Evolutionary conservation across 2,329 filamentous ascomycete genomes (phyloP), one percentile per base, ranked within the genome.

Genomic region (Ophiostoma himal-ulmi): DNA sequence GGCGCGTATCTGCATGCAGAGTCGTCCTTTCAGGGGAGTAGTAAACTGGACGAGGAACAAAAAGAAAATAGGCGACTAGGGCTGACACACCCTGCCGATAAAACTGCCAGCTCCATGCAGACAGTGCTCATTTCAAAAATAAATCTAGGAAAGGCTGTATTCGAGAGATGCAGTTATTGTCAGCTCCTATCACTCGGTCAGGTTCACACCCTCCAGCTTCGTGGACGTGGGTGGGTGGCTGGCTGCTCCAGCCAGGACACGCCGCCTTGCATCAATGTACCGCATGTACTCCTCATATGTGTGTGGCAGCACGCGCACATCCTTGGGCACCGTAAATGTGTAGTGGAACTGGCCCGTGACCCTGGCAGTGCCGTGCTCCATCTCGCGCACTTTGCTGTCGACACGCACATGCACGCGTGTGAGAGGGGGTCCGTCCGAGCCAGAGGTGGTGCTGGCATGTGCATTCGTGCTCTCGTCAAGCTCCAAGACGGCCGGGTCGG

Each of bases 321-420:
- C 77, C 70, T 76, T 77, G 20, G 80, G 79, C 65, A 81, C 79
- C 1, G 77, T 75, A 69, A 81, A 81, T 0, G 90, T 92, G 76
- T 92, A 92, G 75, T 91, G 91, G 80, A 93, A 92, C 75, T 90
- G 88, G 5, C 90, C 90, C 0, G 90, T 92, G 2, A 88, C 85
- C 75, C 87, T 89, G 34, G 87, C 86, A 67, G 84, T 83, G 48
- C 79, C 79, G 70, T 81, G 79, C 78, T 91, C 89, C 39, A 92
- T 88, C 75, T 92, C 87, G 26, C 89, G 82, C 17, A 92, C 90
- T 76, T 90, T 91, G 44, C 87, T 88, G 76, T 91, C 88, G 17
- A 92, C 88, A 8, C 89, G 85, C 11, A 92, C 86, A 75, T 92
- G 89, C 11, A 92, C 85, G 64, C 88, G 83, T 2, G 80, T 81